Conservation (phyloP, 345 rosid species). For the Excoecaria cochinchinensis region DNA sequence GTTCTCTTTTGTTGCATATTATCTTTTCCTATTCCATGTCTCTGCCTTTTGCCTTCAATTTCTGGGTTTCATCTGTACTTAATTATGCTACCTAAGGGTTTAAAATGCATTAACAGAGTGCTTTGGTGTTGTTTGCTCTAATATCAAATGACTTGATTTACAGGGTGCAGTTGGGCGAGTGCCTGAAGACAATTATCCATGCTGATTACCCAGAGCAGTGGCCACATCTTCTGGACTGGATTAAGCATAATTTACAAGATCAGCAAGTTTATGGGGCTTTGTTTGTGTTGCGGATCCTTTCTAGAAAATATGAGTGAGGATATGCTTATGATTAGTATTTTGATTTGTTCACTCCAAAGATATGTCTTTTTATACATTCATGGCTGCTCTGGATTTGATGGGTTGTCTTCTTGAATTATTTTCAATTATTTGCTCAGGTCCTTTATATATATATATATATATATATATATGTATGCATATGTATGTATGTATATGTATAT, state of each 20-base stretch:
- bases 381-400: background rate
- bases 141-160: slow-evolving; percentile 6
- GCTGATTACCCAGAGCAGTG: slow-evolving; percentile 99
- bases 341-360: background rate
- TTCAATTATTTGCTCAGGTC: background rate
- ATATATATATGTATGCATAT: too few species aligned
- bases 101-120: background rate
- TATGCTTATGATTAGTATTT: slow-evolving; percentile 7
- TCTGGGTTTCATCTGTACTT: background rate
- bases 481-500: too few species aligned
- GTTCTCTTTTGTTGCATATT: background rate
- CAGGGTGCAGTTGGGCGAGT: slow-evolving; percentile 97
- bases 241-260: slow-evolving; percentile 80
- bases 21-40: background rate
- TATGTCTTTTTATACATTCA: background rate
- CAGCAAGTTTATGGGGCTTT: slow-evolving; percentile 92
- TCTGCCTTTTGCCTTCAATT: background rate
- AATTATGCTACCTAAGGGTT: background rate
- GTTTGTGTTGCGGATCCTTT: slow-evolving; percentile 85
- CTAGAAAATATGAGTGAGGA: slow-evolving; percentile 95
- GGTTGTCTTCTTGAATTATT: background rate
- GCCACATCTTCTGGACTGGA: slow-evolving; percentile 95
- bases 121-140: slow-evolving; percentile 10
- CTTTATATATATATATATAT: background rate
- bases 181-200: slow-evolving; percentile 89